Conservation (phyloP, 768 basidiomycete species). For the Myochromella boudieri region DNA sequence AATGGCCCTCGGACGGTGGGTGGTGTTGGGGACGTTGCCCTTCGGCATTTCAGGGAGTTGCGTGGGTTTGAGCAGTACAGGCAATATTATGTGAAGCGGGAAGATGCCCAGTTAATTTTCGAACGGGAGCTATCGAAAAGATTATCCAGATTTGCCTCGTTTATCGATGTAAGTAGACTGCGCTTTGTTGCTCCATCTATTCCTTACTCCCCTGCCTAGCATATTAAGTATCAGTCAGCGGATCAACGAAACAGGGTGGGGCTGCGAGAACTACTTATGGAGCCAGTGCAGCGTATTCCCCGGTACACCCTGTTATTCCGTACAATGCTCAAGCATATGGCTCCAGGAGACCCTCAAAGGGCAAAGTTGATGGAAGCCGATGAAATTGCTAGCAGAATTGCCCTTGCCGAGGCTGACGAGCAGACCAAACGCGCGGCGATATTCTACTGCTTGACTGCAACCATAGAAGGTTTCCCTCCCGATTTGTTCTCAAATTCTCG, state of each 20-base stretch:
- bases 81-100: constrained; percentile 89
- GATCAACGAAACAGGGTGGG: constrained; percentile 81
- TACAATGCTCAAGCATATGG: constrained; percentile 90
- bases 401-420: constrained; percentile 88
- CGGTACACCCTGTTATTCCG: constrained; percentile 92
- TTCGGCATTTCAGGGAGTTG: constrained; percentile 83
- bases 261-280: constrained; percentile 89
- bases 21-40: constrained; percentile 80
- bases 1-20: constrained; percentile 54
- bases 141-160: constrained; percentile 79
- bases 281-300: constrained; percentile 94
- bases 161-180: constrained; percentile 71
- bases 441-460: constrained; percentile 80
- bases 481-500: constrained; percentile 87
- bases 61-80: constrained; percentile 89
- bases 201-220: constrained; percentile 41
- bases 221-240: constrained; percentile 80
- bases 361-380: constrained; percentile 80
- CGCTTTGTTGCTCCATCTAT: constrained; percentile 3
- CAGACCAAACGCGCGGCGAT: constrained; percentile 87
- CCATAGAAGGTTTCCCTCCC: constrained; percentile 90
- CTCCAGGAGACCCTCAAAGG: constrained; percentile 72
- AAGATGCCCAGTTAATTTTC: constrained; percentile 89
- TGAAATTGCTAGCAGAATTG: constrained; percentile 87
- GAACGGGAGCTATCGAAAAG: constrained; percentile 80